These are phyloP conservation scores for Castanospermum australe DNA, from an alignment of 306 rosid genomes.

Conservation along the genomic window DNA sequence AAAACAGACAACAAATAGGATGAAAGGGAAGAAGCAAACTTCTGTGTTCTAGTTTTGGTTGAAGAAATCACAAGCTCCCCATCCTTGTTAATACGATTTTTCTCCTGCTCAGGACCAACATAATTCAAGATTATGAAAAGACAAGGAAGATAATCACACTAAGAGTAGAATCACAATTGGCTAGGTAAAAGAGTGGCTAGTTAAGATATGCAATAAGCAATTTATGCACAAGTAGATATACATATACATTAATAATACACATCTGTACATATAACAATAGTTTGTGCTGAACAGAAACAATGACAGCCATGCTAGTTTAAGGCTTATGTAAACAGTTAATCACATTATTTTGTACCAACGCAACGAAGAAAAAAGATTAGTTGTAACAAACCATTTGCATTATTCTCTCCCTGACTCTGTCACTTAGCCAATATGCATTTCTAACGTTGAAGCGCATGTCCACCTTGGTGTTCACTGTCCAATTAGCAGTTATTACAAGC, in stretches of 20 bases:
- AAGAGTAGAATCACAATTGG: not conserved
- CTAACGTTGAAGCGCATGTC: conserved; percentile 95
- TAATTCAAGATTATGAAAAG: conserved; percentile 17
- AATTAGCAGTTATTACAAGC: not conserved
- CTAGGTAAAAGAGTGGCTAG: not conserved
- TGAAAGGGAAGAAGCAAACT: conserved; percentile 52
- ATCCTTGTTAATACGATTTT: conserved; percentile 89
- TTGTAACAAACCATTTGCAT: conserved; percentile 61
- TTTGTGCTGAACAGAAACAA: not conserved
- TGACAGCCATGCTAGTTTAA: not conserved
- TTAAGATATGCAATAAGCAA: not conserved
- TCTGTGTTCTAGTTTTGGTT: conserved; percentile 90
- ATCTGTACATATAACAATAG: not conserved
- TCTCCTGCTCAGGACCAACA: conserved; percentile 64
- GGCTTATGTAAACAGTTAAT: conserved; percentile 6
- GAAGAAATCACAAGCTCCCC: conserved; percentile 97
- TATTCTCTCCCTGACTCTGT: conserved; percentile 81
- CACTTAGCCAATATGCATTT: conserved; percentile 78
- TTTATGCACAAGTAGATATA: not conserved
- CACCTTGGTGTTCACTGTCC: conserved; percentile 92
- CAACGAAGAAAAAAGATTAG: not conserved
- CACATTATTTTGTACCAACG: not conserved
- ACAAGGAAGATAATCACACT: conserved; percentile 13
- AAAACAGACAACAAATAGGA: conserved; percentile 10
- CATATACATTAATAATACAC: not conserved